Base-by-base conservation (phyloP, 176 grass and related monocot species). In the Bromus sterilis region DNA sequence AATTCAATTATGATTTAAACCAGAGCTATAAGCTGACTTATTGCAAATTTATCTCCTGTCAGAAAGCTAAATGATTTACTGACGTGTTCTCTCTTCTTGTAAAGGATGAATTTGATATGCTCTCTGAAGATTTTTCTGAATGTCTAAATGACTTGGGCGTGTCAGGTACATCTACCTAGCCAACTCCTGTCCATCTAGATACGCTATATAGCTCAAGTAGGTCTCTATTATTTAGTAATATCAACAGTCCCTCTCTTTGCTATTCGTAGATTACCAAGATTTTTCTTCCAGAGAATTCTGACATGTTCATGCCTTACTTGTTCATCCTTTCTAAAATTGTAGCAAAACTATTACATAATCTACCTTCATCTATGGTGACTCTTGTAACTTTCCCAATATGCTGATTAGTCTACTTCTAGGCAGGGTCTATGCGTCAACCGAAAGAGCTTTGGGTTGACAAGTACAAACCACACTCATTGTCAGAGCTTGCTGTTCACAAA, bases 371-470 rank as follows among this genome's bases (percentile, higher is more conserved):
- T 60, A 80, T 29, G 32, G 59, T 29, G 28, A 28, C 14, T 48
- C n/a, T 63, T 76, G 42, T 9, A 21, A n/a, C 51, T 31, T 72
- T 76, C 39, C 84, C 13, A 29, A 56, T 89, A 37, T 86, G 34
- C 80, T 93, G 79, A 97, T 77, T 84, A 85, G 68, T 37, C 48
- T 91, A 83, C 76, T 78, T 89, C 84, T 90, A 88, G 84, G 85
- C 89, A 97, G 94, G 87, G 61, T 71, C 74, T 88, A 76, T 80
- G 57, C 42, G 18, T 60, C 63, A 93, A 73, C 71, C 43, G 18
- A 87, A 89, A 80, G 95, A 95, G 82, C 90, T 98, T 71, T 98
- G 95, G 92, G 82, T 89, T 88, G 95, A 98, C 51, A 98, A 98
- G 85, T 86, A 98, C 76, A 88, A 84, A 66, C 95, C 95, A 18